These are phyloP conservation scores for Kwoniella mangroviensis DNA, from an alignment of 768 basidiomycete genomes.

Conservation along the genomic window DNA sequence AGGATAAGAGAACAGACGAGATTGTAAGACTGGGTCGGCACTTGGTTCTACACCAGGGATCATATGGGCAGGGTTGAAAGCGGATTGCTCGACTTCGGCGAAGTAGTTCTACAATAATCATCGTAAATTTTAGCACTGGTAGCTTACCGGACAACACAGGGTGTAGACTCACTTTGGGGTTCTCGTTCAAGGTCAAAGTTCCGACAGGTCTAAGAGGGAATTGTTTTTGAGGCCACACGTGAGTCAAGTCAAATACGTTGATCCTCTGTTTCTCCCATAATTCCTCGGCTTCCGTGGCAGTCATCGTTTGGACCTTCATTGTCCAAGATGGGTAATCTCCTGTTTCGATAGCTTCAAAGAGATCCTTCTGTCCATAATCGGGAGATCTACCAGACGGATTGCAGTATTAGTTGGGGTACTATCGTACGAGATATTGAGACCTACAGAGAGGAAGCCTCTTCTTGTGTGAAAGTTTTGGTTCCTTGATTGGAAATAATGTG, in stretches of 20 bases:
- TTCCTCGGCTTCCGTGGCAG: constrained; percentile 82
- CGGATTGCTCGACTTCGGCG: constrained; percentile 52
- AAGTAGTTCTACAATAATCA: constrained; percentile 57
- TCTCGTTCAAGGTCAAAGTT: constrained; percentile 60
- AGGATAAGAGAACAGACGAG: constrained; percentile 89
- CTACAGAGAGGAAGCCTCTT: constrained; percentile 62
- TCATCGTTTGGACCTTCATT: constrained; percentile 79
- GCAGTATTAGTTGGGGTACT: background rate
- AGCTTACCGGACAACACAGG: background rate
- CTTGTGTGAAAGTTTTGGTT: constrained; percentile 70
- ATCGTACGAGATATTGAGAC: background rate
- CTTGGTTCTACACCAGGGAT: constrained; percentile 88
- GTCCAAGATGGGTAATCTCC: constrained; percentile 50
- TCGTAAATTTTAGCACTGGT: background rate
- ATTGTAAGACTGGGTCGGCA: constrained; percentile 89
- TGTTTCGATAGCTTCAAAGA: constrained; percentile 60
- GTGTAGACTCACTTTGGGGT: constrained; percentile 42
- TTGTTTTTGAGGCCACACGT: constrained; percentile 59
- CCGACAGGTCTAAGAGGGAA: constrained; percentile 59
- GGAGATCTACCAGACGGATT: constrained; percentile 36
- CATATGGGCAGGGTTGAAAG: constrained; percentile 72
- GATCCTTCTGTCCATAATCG: constrained; percentile 59
- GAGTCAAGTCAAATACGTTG: constrained; percentile 65
- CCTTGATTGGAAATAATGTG: constrained; percentile 57
- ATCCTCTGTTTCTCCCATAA: constrained; percentile 64